Evolutionary conservation across 176 grass and related monocot species (phyloP).

Genomic region (Olyra latifolia): DNA sequence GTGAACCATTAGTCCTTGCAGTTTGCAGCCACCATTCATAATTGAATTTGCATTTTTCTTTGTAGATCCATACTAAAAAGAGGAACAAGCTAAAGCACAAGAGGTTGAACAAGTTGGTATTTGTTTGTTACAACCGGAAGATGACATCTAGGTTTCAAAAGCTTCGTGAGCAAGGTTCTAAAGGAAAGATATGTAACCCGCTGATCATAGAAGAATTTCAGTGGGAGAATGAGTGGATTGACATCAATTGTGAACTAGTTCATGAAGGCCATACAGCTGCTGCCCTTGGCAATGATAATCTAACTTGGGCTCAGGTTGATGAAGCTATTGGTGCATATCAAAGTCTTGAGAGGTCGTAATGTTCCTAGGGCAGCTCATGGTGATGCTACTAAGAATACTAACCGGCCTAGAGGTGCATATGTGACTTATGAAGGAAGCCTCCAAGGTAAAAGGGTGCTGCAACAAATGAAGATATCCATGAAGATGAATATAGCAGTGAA

Average conservation of each 20-base stretch:
- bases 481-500: too few species aligned
- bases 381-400: too few species aligned
- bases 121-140: background rate
- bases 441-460: too few species aligned
- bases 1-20: too few species aligned
- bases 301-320: background rate
- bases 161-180: background rate
- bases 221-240: background rate
- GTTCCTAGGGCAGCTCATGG: too few species aligned
- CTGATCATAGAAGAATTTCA: background rate
- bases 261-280: background rate
- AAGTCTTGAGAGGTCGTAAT: too few species aligned
- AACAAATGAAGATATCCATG: too few species aligned
- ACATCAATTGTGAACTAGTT: background rate
- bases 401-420: too few species aligned
- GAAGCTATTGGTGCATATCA: background rate
- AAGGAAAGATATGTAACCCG: background rate
- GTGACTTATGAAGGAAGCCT: too few species aligned
- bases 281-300: background rate
- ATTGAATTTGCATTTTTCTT: background rate
- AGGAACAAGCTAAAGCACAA: background rate
- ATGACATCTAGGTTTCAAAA: background rate
- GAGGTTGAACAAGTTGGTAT: background rate
- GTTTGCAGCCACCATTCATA: too few species aligned
- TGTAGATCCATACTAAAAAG: background rate